Percentiles rank a stretch among this genome's conserved stretches.
These are phyloP conservation scores for Pisolithus thermaeus DNA, from an alignment of 1,284 basidiomycete species.

Conservation along the genomic window DNA sequence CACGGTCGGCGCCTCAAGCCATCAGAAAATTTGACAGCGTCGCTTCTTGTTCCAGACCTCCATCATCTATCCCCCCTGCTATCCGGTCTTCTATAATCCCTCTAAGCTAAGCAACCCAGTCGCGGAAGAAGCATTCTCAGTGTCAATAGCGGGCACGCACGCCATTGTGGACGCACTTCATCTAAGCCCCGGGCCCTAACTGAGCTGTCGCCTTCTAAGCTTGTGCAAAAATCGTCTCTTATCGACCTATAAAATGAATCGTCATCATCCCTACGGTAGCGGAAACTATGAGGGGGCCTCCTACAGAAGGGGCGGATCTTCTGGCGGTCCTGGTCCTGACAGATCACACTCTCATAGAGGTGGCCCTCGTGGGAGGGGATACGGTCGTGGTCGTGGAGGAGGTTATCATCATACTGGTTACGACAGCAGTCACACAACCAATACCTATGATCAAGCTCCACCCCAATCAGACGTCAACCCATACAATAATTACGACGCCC, in stretches of 20 bases:
- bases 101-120: conserved; percentile 20
- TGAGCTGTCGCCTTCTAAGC: conserved; percentile 3
- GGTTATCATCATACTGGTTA: conserved; percentile 47
- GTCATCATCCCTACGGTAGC: conserved; percentile 77
- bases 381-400: conserved; percentile 53
- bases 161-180: conserved; percentile 14
- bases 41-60: conserved; percentile 14
- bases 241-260: conserved; percentile 57
- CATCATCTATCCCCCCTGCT: conserved; percentile 19
- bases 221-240: conserved; percentile 22
- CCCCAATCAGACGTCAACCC: conserved; percentile 52
- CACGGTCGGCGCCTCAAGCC: conserved; percentile 15
- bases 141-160: conserved; percentile 15
- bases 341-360: conserved; percentile 66
- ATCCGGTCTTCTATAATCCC: conserved; percentile 16
- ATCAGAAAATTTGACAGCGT: conserved; percentile 21
- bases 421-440: conserved; percentile 36
- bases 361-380: conserved; percentile 58
- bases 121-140: conserved; percentile 20
- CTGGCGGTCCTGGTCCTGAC: conserved; percentile 63
- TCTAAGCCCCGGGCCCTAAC: conserved; percentile 17
- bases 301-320: conserved; percentile 57
- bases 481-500: conserved; percentile 63
- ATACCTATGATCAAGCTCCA: conserved; percentile 58
- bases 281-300: conserved; percentile 56